Base-by-base conservation (phyloP, 2,329 filamentous ascomycete species). In the Onygenales sp. region DNA sequence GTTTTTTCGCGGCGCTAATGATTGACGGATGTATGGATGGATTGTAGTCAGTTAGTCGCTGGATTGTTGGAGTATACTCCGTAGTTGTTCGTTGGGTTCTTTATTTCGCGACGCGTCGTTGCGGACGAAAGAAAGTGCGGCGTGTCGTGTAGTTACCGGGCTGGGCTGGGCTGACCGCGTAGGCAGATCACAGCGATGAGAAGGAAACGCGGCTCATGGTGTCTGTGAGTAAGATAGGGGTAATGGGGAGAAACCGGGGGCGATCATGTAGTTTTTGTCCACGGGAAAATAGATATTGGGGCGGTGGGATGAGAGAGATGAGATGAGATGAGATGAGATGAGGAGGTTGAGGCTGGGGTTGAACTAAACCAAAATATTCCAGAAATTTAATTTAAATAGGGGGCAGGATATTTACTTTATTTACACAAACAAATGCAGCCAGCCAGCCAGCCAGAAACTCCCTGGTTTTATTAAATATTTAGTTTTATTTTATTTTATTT, bases 371-470 rank as follows among this genome's bases (percentile, higher is more conserved):
- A 27, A 27, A 5, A 27, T 27, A 3, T 27, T 5, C 21, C 21
- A 27, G 21, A 27, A 27, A 27, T 27, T 27, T 27, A 27, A 27
- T 27, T 27, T 27, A 27, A 27, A 27, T 27, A 27, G 21, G 21
- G 21, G 21, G 21, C 21, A 5, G 21, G 21, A 27, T 27, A 27
- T 27, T 27, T 17, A 17, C 17, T 17, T 17, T 17, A 17, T 17
- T 27, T 27, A 27, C 21, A 27, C 21, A 27, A 27, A 27, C 21
- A 55, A 55, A 55, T 50, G 49, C 53, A 58, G 41, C 39, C 54
- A 58, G 47, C 52, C 53, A 57, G 46, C 43, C 21, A 27, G 21
- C 21, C 21, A 27, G 21, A 27, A 27, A 27, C 21, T 27, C 21
- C 21, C 21, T 3, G 21, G 21, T 27, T 2, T 2, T 27, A 27